Base-by-base conservation (phyloP, 2,329 filamentous ascomycete genomes). In the Alternaria incomplexa region DNA sequence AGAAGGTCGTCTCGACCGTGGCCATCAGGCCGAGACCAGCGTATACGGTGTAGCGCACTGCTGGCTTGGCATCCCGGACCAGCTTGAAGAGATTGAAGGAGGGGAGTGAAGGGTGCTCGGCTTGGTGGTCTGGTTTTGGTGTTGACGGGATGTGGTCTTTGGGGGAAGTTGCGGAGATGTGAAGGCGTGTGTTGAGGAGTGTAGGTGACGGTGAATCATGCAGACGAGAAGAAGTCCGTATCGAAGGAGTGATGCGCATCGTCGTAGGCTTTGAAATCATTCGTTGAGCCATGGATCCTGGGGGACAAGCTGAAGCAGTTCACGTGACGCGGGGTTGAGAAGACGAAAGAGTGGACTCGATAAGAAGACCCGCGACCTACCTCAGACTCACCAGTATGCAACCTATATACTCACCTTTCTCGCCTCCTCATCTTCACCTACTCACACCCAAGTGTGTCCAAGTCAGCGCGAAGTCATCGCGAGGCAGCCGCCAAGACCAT, bases 1-100 rank as follows among this genome's bases (percentile, higher is more conserved):
- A 77, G 48, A 78, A 77, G 2, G 70, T 72, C 1, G 72, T 63
- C 57, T 78, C 75, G 6, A 63, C 70, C 2, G 67, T 65, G 1
- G 50, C 73, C 47, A 75, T 62, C 10, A 77, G 25, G 0, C 56
- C 65, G 5, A 78, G 55, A 12, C 65, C 73, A 9, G 65, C 70
- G 28, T 73, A 73, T 15, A 78, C 61, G 9, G 69, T 74, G 55
- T 74, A 77, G 10, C 70, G 67, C 1, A 72, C 65, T 6, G 64
- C 55, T 22, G 68, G 71, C 0, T 58, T 54, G 1, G 64, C 51
- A 10, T 58, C 55, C 5, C 60, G 56, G 23, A 77, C 51, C 10
- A 72, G 65, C 6, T 64, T 36, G 50, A 67, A 61, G 17, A 77
- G 51, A 52, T 63, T 70, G 58, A 70, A 63, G 6, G 63, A 45